Evolutionary conservation across 2,329 filamentous ascomycete species (phyloP).

Genomic region (Calonectria multiphialidica): DNA sequence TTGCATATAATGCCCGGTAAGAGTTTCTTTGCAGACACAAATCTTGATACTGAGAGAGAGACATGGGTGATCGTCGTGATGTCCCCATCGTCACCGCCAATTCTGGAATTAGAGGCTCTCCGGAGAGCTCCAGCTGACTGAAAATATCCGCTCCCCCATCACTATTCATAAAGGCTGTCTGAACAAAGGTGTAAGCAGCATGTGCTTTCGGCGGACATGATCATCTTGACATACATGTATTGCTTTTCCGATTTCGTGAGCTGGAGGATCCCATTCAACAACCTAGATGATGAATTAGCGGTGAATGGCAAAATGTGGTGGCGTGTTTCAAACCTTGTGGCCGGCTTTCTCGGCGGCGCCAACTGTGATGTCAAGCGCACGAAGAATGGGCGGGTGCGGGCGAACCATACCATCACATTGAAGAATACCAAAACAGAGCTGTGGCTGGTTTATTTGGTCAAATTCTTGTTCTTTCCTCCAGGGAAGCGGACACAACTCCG

Average conservation of each 20-base stretch:
- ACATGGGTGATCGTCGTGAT: not conserved
- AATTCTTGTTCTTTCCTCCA: not conserved
- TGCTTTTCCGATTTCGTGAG: not conserved
- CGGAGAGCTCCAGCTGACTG: not conserved
- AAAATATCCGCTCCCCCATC: not conserved
- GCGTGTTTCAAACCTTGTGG: not conserved
- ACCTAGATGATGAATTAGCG: not conserved
- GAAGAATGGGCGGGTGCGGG: slow-evolving; percentile 4
- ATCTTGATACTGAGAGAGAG: not conserved
- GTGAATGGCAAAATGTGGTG: not conserved
- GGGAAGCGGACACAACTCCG: not conserved
- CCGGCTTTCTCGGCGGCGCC: not conserved
- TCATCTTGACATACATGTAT: not conserved
- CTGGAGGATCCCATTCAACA: not conserved
- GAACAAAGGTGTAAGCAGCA: not conserved
- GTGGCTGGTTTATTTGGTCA: too few relatives aligned
- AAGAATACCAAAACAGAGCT: not conserved
- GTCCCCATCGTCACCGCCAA: not conserved
- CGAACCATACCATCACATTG: not conserved
- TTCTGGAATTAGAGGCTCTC: not conserved
- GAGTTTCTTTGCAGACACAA: not conserved
- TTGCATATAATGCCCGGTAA: not conserved
- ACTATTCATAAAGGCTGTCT: not conserved
- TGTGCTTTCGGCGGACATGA: not conserved
- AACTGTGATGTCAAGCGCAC: not conserved